Conservation (phyloP, 2,329 filamentous ascomycete genomes). For the Aspergillaceae sp. region DNA sequence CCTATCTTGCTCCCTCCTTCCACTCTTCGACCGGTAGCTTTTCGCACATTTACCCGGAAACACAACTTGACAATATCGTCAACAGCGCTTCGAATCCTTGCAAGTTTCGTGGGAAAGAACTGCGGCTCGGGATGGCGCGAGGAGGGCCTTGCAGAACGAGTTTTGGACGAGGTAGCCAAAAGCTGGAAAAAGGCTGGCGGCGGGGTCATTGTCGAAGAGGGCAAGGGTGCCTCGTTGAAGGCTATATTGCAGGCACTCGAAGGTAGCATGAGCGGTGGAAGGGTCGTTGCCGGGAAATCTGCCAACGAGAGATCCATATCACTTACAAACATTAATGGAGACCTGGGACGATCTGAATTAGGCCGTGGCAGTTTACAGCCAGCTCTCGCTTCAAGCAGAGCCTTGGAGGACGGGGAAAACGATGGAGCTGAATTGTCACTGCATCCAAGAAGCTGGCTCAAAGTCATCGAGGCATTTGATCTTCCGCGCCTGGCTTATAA, state of each 20-base stretch:
- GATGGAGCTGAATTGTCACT: constrained; percentile 53
- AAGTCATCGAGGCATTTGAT: constrained; percentile 72
- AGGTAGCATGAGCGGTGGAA: constrained; percentile 81
- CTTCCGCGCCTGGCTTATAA: constrained; percentile 56
- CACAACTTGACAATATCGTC: constrained; percentile 89
- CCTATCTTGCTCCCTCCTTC: constrained; percentile 83
- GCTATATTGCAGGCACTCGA: constrained; percentile 77
- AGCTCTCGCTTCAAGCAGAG: constrained; percentile 5
- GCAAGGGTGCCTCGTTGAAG: constrained; percentile 57
- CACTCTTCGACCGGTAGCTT: constrained; percentile 80
- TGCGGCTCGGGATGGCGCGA: constrained; percentile 96
- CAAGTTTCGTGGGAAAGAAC: constrained; percentile 82
- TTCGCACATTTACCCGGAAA: constrained; percentile 94
- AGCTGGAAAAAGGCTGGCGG: constrained; percentile 86
- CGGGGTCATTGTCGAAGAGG: constrained; percentile 83
- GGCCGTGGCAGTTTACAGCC: constrained; percentile 39
- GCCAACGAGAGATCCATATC: constrained; percentile 14
- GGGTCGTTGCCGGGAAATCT: constrained; percentile 38
- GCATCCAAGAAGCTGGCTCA: constrained; percentile 75
- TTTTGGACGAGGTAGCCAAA: constrained; percentile 83
- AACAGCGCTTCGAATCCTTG: constrained; percentile 72
- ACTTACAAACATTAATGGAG: constrained; percentile 38
- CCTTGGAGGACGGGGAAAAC: constrained; percentile 45
- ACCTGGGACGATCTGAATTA: constrained; percentile 29
- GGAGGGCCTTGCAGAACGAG: constrained; percentile 83